phyloP scores from a whole-genome alignment of 495 filamentous ascomycete genomes.

The Neurospora sp. region DNA sequence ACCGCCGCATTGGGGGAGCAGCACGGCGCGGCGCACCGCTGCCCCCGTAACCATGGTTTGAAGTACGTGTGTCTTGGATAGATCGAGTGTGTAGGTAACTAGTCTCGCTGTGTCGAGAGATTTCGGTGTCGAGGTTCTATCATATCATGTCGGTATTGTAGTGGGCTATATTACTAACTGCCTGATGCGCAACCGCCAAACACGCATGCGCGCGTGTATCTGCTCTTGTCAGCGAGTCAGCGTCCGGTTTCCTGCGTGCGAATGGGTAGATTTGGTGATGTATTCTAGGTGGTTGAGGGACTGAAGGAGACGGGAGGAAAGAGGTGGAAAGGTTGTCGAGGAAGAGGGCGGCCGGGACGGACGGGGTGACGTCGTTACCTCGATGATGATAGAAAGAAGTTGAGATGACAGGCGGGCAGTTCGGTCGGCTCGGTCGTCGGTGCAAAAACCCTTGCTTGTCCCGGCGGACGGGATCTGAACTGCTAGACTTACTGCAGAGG shows the following conservation, averaged over 20 bases:
- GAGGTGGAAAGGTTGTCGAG: background rate
- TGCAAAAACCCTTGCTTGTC: background rate
- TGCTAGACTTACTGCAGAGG: background rate
- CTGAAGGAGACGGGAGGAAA: background rate
- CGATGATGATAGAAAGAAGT: background rate
- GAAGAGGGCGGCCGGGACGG: background rate
- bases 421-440: background rate
- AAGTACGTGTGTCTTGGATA: background rate
- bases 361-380: background rate
- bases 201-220: background rate
- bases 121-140: constrained; percentile 2
- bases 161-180: background rate
- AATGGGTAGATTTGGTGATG: background rate
- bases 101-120: constrained; percentile 12
- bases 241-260: background rate
- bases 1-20: constrained; percentile 25
- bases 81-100: background rate
- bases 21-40: constrained; percentile 23
- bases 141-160: constrained; percentile 13
- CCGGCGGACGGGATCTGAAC: background rate
- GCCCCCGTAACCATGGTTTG: constrained; percentile 25
- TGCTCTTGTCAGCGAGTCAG: background rate
- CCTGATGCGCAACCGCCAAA: background rate
- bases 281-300: background rate
- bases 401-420: background rate